Evolutionary conservation across 2,329 filamentous ascomycete species (phyloP), one percentile per base, ranked within the genome.

Genomic region (Didymella lethalis): DNA sequence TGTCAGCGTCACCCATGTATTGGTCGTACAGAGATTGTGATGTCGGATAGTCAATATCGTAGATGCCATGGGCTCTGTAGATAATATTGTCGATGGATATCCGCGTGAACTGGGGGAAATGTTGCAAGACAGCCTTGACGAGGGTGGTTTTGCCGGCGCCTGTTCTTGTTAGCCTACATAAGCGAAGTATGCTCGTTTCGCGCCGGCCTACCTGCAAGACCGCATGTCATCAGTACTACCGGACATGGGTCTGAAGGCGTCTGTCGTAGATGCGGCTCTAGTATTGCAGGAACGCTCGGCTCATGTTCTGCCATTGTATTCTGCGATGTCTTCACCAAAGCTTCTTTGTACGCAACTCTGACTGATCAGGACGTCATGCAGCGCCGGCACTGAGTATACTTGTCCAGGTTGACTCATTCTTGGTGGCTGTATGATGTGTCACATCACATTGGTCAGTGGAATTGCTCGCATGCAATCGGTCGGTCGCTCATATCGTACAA

Each of bases 81-180:
- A 63, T 47, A 28, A 61, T 63, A 8, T 50, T 28, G 41, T 64
- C 62, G 25, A 58, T 56, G 16, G 62, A 61, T 11, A 63, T 45
- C 7, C 57, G 48, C 4, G 18, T 36, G 47, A 61, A 65, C 4
- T 49, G 28, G 3, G 59, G 62, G 6, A 40, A 26, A 2, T 40
- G 7, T 26, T 49, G 43, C 4, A 49, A 25, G 8, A 65, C 34
- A 4, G 52, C 26, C 29, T 57, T 63, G 7, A 48, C 57, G 4
- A 63, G 57, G 2, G 57, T 63, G 7, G 57, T 63, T 40, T 65
- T 65, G 10, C 60, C 63, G 7, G 63, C 28, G 7, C 57, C 59
- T 62, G 12, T 14, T 3, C 20, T 40, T 3, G 20, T 58, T 11
- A 34, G 48, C 28, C 4, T 20, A 4, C 0, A n/a, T 20, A 3